Evolutionary conservation across 2,329 filamentous ascomycete species (phyloP).

Genomic region (Aspergillus fischeri): DNA sequence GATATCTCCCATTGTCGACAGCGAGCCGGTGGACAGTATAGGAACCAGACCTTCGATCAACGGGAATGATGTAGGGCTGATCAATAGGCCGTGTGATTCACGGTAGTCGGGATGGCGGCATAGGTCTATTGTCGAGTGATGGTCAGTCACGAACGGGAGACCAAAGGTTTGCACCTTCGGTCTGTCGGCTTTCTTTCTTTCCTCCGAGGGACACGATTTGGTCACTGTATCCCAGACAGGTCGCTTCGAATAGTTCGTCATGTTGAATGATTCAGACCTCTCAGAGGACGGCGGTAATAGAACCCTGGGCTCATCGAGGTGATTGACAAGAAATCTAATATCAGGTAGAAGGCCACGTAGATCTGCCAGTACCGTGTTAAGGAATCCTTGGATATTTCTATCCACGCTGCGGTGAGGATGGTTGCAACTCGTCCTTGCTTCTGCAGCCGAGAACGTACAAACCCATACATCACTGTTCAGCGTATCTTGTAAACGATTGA

Average conservation of each 20-base stretch:
- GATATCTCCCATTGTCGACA: slow-evolving; percentile 39
- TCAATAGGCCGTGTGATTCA: slow-evolving; percentile 5
- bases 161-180: neutral
- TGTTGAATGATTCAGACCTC: neutral
- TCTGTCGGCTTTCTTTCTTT: neutral
- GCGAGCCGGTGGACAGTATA: slow-evolving; percentile 19
- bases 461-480: slow-evolving; percentile 6
- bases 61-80: slow-evolving; percentile 12
- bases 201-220: neutral
- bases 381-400: slow-evolving; percentile 2
- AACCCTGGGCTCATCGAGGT: slow-evolving; percentile 12
- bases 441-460: slow-evolving; percentile 4
- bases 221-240: slow-evolving; percentile 6
- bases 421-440: slow-evolving; percentile 1
- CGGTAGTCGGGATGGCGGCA: slow-evolving; percentile 9
- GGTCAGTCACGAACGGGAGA: slow-evolving; percentile 10
- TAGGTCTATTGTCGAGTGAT: neutral
- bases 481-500: neutral
- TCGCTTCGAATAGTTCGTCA: neutral
- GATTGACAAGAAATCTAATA: slow-evolving; percentile 10
- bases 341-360: slow-evolving; percentile 3
- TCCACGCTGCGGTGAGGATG: slow-evolving; percentile 5
- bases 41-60: slow-evolving; percentile 19
- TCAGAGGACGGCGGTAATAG: neutral
- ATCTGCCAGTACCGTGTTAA: slow-evolving; percentile 1